phyloP scores from a whole-genome alignment of 148 eudicot species.

The Camellia granthamiana region DNA sequence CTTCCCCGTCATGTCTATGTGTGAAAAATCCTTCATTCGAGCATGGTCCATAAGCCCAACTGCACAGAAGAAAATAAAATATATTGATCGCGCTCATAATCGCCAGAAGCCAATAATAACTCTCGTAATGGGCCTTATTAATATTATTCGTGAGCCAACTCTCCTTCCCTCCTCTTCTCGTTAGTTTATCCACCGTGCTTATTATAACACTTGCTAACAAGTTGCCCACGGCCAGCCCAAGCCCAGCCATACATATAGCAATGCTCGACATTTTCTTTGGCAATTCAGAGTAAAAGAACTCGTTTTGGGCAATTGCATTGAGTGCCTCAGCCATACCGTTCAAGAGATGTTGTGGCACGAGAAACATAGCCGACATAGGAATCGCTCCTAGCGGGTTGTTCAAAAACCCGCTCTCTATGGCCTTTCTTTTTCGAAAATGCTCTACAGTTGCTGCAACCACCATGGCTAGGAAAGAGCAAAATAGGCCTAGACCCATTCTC shows the following conservation, averaged over 20 bases:
- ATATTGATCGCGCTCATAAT: slow-evolving; percentile 53
- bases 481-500: slow-evolving; percentile 78
- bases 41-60: slow-evolving; percentile 81
- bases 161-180: slow-evolving; percentile 44
- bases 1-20: slow-evolving; percentile 22
- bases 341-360: slow-evolving; percentile 43
- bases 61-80: slow-evolving; percentile 49
- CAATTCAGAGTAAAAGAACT: slow-evolving; percentile 79
- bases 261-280: slow-evolving; percentile 89
- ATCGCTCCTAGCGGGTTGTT: slow-evolving; percentile 34
- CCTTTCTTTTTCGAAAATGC: slow-evolving; percentile 44
- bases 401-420: slow-evolving; percentile 38
- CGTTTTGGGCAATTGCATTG: slow-evolving; percentile 56
- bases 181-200: slow-evolving; percentile 35
- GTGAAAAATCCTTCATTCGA: slow-evolving; percentile 26
- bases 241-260: slow-evolving; percentile 46
- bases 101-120: slow-evolving; percentile 72
- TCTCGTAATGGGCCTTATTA: slow-evolving; percentile 69
- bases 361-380: slow-evolving; percentile 86
- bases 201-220: slow-evolving; percentile 57
- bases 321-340: slow-evolving; percentile 82
- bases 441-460: slow-evolving; percentile 65
- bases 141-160: slow-evolving; percentile 74
- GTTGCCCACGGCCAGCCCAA: slow-evolving; percentile 68
- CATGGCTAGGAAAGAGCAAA: slow-evolving; percentile 48